These are phyloP conservation scores for Pestalotiopsis sp. DNA, from an alignment of 2,329 filamentous ascomycete genomes.

Conservation along the genomic window DNA sequence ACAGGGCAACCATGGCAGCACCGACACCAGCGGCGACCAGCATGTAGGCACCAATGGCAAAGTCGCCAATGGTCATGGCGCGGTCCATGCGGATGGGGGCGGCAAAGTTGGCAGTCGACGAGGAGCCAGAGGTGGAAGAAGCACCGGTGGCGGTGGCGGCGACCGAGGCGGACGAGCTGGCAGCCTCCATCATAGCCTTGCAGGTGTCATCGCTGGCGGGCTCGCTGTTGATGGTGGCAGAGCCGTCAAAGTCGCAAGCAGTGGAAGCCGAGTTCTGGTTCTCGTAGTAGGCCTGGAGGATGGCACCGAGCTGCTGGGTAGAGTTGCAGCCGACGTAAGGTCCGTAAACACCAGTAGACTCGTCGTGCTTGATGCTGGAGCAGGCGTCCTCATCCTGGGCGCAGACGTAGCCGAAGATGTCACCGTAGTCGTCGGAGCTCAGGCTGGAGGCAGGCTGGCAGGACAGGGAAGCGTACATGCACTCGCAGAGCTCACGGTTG, in stretches of 20 bases:
- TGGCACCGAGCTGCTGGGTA: slow-evolving; percentile 62
- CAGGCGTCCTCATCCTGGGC: slow-evolving; percentile 52
- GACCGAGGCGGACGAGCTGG: slow-evolving; percentile 40
- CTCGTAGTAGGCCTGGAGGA: slow-evolving; percentile 61
- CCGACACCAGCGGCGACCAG: slow-evolving; percentile 55
- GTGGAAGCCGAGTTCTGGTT: slow-evolving; percentile 47
- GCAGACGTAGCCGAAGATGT: slow-evolving; percentile 41
- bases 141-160: slow-evolving; percentile 33
- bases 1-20: slow-evolving; percentile 57
- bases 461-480: slow-evolving; percentile 69
- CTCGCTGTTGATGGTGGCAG: slow-evolving; percentile 39
- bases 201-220: slow-evolving; percentile 44
- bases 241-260: slow-evolving; percentile 63
- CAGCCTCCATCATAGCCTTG: slow-evolving; percentile 52
- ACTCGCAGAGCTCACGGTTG: slow-evolving; percentile 69
- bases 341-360: slow-evolving; percentile 59
- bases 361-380: slow-evolving; percentile 58
- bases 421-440: slow-evolving; percentile 54
- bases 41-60: slow-evolving; percentile 53
- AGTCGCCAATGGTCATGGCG: slow-evolving; percentile 48
- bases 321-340: slow-evolving; percentile 67
- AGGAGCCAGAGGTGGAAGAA: slow-evolving; percentile 19
- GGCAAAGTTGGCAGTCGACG: slow-evolving; percentile 40
- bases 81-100: slow-evolving; percentile 38
- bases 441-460: slow-evolving; percentile 62